A percentile compares a stretch with the other conserved stretches of the same genome.
phyloP scores from a whole-genome alignment of 164 flowering plant species.

The Sedum album region DNA sequence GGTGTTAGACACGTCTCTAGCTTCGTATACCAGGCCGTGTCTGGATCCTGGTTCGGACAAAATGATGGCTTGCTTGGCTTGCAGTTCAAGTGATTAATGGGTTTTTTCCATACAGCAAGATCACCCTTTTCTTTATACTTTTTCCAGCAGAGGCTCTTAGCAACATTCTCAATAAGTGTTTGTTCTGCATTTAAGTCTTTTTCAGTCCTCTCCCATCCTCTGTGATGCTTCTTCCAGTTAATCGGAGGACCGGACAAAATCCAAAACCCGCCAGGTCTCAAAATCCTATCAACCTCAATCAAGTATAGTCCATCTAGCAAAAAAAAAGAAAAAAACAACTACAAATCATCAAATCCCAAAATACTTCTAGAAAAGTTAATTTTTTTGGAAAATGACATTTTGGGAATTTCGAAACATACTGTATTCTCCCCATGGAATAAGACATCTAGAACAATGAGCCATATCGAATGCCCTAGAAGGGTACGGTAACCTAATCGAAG shows the following conservation, averaged over 20 bases:
- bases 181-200: constrained; percentile 59
- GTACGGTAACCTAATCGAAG: constrained; percentile 71
- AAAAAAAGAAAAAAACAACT: background rate
- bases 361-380: background rate
- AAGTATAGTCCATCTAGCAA: constrained; percentile 69
- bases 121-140: constrained; percentile 58
- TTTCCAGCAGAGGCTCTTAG: constrained; percentile 82
- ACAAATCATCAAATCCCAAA: background rate
- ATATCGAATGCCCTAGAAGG: constrained; percentile 89
- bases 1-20: constrained; percentile 78
- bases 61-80: constrained; percentile 52
- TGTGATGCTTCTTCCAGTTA: constrained; percentile 68
- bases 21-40: constrained; percentile 77
- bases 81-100: constrained; percentile 76
- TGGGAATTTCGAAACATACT: constrained; percentile 27
- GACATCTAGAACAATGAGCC: constrained; percentile 99
- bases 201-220: constrained; percentile 67
- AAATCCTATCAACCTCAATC: constrained; percentile 71
- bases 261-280: constrained; percentile 92
- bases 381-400: background rate
- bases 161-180: constrained; percentile 41
- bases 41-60: constrained; percentile 55
- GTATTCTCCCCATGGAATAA: constrained; percentile 75
- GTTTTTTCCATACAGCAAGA: constrained; percentile 88
- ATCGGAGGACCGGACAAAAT: constrained; percentile 89